Evolutionary conservation across 176 grass and related monocot genomes (phyloP), one percentile per base, ranked within the genome.

Genomic region (Bromus sterilis): DNA sequence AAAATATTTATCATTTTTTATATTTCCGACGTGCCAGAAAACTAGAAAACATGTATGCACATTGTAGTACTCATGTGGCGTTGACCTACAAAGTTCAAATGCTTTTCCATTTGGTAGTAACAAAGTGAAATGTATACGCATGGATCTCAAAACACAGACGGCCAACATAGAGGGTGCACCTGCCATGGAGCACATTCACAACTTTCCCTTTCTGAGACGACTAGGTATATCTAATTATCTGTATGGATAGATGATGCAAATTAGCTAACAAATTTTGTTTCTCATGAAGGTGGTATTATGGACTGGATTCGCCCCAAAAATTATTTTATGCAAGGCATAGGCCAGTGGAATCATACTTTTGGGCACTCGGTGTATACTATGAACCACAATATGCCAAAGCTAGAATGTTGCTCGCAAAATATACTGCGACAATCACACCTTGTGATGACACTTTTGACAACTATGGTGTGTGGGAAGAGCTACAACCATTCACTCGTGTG

Each of bases 391-490:
- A 11, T 43, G 41, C 41, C 41, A 43, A 43, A 11, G 41, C 41
- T 11, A 43, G 41, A 43, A 43, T 11, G 41, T 43, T 43, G 41
- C 41, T 43, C 9, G 41, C 41, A 43, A n/a, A n/a, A n/a, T n/a
- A n/a, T n/a, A n/a, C n/a, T n/a, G n/a, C n/a, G n/a, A n/a, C n/a
- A n/a, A n/a, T 43, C 3, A 43, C 41, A 43, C 41, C 41, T n/a
- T 75, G 56, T 36, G 85, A 81, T 57, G 85, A 87, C 5, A 81
- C 77, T 25, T 76, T 75, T 69, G 85, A 81, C 39, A 75, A 66
- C 25, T 76, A 81, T 34, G 69, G 85, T 20, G 46, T 56, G 25
- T 55, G 46, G 49, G 78, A 81, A 34, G 85, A 81, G 48, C 42
- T 79, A 1, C 56, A 46, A 60, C 70, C 70, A 15, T 75, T 87